These are phyloP conservation scores for Colletotrichum orchidophilum DNA, from an alignment of 2,329 filamentous ascomycete species.

Conservation along the genomic window DNA sequence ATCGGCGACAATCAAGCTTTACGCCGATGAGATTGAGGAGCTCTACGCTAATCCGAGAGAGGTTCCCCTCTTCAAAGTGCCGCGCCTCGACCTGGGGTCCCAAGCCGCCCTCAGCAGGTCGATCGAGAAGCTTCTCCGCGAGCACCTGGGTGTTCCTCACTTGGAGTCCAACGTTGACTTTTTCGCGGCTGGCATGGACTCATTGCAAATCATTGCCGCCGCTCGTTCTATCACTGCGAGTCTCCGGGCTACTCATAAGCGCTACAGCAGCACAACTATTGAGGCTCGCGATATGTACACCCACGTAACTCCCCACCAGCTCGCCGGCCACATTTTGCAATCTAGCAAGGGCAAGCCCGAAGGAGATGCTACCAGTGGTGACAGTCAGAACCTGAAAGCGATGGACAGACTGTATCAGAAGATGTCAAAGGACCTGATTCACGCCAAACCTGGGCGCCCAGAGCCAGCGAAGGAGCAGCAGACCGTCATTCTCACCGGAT, in stretches of 20 bases:
- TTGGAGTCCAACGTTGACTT: conserved; percentile 45
- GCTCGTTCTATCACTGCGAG: conserved; percentile 46
- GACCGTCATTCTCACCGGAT: conserved; percentile 30
- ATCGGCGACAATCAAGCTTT: conserved; percentile 48
- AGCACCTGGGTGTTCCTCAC: conserved; percentile 26
- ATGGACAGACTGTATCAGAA: conserved; percentile 47
- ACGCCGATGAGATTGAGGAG: conserved; percentile 53
- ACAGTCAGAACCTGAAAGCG: not conserved
- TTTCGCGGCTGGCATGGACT: conserved; percentile 51
- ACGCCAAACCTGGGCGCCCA: conserved; percentile 38
- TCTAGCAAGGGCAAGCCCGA: not conserved
- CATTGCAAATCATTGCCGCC: conserved; percentile 47
- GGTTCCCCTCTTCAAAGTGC: conserved; percentile 12
- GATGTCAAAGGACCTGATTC: conserved; percentile 43
- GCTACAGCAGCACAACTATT: conserved; percentile 44
- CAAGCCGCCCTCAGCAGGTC: conserved; percentile 38
- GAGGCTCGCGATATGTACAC: conserved; percentile 51
- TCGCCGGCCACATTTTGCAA: conserved; percentile 43
- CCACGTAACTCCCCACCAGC: conserved; percentile 45
- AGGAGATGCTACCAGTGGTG: not conserved
- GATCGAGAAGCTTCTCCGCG: conserved; percentile 36
- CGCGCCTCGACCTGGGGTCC: conserved; percentile 36
- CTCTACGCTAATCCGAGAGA: conserved; percentile 47
- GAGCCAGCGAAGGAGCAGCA: conserved; percentile 43
- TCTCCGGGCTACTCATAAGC: conserved; percentile 42